A percentile compares a stretch with the other conserved stretches of the same genome.
These are phyloP conservation scores for Psilocybe cubensis DNA, from an alignment of 768 basidiomycete species.

Conservation along the genomic window DNA sequence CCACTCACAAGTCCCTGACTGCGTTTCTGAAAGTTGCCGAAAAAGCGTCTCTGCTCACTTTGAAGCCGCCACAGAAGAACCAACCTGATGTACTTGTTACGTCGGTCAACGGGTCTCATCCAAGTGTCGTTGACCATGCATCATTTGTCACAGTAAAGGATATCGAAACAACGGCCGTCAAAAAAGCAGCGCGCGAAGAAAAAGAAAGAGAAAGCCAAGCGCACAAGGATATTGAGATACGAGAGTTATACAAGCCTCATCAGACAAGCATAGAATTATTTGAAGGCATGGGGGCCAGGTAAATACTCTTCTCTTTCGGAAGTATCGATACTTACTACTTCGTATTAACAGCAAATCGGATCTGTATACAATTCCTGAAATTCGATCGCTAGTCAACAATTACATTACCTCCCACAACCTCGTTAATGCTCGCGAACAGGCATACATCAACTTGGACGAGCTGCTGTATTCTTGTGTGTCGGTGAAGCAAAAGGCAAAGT, in stretches of 20 bases:
- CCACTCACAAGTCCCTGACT: conserved; percentile 78
- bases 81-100: conserved; percentile 59
- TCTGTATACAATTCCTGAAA: conserved; percentile 58
- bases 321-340: neutral
- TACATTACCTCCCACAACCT: conserved; percentile 68
- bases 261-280: conserved; percentile 61
- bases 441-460: conserved; percentile 73
- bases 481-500: conserved; percentile 35
- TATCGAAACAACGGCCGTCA: conserved; percentile 64
- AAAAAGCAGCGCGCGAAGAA: conserved; percentile 57
- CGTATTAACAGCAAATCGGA: conserved; percentile 45
- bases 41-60: conserved; percentile 71
- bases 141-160: conserved; percentile 66
- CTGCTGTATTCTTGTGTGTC: conserved; percentile 39
- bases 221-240: conserved; percentile 57
- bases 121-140: conserved; percentile 54
- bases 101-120: conserved; percentile 59
- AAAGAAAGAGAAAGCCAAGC: conserved; percentile 48
- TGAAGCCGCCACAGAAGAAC: conserved; percentile 65
- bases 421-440: conserved; percentile 66
- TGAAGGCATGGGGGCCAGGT: conserved; percentile 66
- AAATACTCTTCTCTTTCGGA: conserved; percentile 28
- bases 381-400: conserved; percentile 58
- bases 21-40: conserved; percentile 80
- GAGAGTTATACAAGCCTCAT: conserved; percentile 80